phyloP scores from a whole-genome alignment of 768 basidiomycete species.

The Podaxis sp. region DNA sequence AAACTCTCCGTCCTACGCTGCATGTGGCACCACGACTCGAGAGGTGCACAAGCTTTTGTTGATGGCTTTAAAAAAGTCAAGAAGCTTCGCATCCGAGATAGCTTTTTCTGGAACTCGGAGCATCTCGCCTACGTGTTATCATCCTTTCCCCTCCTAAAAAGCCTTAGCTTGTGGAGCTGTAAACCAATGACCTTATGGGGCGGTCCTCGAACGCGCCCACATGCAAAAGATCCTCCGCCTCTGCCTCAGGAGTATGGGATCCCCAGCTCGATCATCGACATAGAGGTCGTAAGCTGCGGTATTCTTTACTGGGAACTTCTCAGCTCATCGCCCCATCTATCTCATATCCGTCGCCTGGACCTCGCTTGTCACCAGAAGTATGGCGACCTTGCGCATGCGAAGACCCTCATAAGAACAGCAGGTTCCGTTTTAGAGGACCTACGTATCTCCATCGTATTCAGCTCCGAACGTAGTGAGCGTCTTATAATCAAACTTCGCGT shows the following conservation, averaged over 20 bases:
- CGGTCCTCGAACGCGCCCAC: background rate
- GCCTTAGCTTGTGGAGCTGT: background rate
- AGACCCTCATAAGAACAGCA: background rate
- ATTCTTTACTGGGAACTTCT: background rate
- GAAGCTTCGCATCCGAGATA: background rate
- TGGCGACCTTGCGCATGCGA: background rate
- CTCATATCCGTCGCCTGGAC: background rate
- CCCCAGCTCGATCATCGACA: background rate
- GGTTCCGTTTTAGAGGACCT: background rate
- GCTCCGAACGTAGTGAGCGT: background rate
- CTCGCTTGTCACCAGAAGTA: background rate
- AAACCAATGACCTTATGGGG: background rate
- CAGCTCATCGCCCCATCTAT: background rate
- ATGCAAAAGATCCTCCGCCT: background rate
- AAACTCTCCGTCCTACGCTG: background rate
- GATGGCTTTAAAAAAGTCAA: background rate
- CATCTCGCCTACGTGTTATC: background rate
- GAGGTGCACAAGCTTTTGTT: background rate
- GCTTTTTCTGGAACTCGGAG: background rate
- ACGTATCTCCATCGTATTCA: background rate
- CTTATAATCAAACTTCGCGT: background rate
- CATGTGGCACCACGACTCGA: background rate
- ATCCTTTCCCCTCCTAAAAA: background rate
- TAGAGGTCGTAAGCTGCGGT: background rate
- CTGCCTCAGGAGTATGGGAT: background rate